Base-by-base conservation (phyloP, 2,329 filamentous ascomycete genomes). In the Gaeumannomyces sp. region DNA sequence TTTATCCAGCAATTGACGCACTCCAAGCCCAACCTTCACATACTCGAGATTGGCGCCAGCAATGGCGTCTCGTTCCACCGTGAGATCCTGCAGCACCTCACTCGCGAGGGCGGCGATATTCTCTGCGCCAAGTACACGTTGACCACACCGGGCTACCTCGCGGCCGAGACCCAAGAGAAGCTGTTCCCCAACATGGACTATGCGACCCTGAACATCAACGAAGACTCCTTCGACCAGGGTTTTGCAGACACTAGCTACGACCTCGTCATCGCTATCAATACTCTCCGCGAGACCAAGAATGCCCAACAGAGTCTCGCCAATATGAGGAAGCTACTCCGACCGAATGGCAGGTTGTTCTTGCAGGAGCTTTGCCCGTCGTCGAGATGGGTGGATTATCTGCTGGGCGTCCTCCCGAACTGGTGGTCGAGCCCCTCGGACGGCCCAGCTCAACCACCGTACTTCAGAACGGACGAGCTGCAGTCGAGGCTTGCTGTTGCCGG, bases 1-100 rank as follows among this genome's bases (percentile, higher is more conserved):
- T 29, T 29, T 29, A 29, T 29, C 6, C 29, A 29, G 29, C 29
- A 29, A 29, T 6, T 29, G 29, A 29, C 25, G 14, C 57, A 62
- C 16, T 6, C 35, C 13, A 62, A 53, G 19, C 60, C 60, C 7
- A 62, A 31, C 60, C 22, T 68, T 63, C 11, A 25, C 33, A 35
- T 71, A 66, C 60, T 58, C 69, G 60, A 62, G 33, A 27, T 71
- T 56, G 70, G 68, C n/a, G 63, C 50, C 59, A 65, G 58, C 35
- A 67, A 27, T 60, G 71, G 8, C 62, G 67, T 29, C 50, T 29
- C 29, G 29, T 29, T 29, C 29, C 29, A 71, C 65, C n/a, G 69
- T 63, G 19, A 71, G 3, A 69, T 66, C n/a, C 14, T 58, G 58
- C 61, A 28, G 19, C 45, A 27, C 27, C 33, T 63, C 29, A 29